phyloP scores from a whole-genome alignment of 106 monocot genomes.

The Xerophyta viscosa region DNA sequence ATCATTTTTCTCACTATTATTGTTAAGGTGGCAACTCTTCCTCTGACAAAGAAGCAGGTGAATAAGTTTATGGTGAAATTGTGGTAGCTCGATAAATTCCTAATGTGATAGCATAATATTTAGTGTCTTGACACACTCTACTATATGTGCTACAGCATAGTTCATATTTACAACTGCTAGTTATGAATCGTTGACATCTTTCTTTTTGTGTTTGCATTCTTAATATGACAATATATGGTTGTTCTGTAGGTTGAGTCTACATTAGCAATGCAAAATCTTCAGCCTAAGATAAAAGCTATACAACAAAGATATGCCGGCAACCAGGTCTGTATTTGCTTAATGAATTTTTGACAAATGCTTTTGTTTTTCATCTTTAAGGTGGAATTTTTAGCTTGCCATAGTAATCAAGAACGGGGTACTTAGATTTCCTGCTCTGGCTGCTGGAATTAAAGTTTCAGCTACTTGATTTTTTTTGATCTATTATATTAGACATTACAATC shows the following conservation, averaged over 20 bases:
- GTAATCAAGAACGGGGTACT: too few relatives aligned
- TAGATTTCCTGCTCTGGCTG: too few relatives aligned
- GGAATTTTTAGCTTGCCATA: too few relatives aligned
- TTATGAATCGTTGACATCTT: neutral
- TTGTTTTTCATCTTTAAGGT: neutral
- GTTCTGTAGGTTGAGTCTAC: slow-evolving; percentile 79
- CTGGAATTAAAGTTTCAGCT: too few relatives aligned
- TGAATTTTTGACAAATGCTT: neutral
- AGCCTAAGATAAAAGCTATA: slow-evolving; percentile 93
- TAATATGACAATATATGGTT: neutral
- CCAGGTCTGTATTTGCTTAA: slow-evolving; percentile 39
- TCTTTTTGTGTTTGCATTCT: neutral
- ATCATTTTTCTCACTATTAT: slow-evolving; percentile 91
- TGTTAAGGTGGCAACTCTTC: slow-evolving; percentile 75
- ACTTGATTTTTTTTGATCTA: too few relatives aligned
- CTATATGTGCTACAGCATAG: too few relatives aligned
- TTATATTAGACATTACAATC: neutral
- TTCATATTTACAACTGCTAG: too few relatives aligned
- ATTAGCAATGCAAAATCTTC: slow-evolving; percentile 95
- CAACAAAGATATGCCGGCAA: slow-evolving; percentile 87
- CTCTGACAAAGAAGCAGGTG: slow-evolving; percentile 94
- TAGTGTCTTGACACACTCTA: neutral
- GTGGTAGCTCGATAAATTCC: neutral
- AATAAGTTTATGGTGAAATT: neutral
- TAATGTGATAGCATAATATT: neutral